Conservation (phyloP, 148 eudicot species). For the Tetragonia tetragonoides region DNA sequence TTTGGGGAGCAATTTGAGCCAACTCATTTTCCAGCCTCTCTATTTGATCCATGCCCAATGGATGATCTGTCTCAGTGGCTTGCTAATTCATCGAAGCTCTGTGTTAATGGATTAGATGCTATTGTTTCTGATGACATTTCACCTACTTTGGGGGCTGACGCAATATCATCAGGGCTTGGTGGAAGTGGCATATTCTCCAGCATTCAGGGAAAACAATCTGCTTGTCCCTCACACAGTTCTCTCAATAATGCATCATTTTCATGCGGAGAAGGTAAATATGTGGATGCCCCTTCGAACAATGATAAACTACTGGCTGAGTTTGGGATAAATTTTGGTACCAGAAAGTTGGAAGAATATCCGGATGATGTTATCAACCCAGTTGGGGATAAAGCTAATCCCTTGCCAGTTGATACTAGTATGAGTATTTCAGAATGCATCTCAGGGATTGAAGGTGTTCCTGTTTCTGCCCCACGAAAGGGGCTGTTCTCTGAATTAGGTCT, state of each 20-base stretch:
- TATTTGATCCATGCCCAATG: conserved; percentile 20
- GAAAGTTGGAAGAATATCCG: conserved; percentile 20
- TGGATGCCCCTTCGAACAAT: conserved; percentile 10
- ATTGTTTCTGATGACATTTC: conserved; percentile 29
- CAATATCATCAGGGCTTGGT: conserved; percentile 15
- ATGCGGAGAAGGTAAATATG: conserved; percentile 19
- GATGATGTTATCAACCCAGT: conserved; percentile 33
- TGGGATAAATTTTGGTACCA: conserved; percentile 31
- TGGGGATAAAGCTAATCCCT: conserved; percentile 18
- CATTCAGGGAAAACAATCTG: conserved; percentile 24
- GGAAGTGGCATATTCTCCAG: conserved; percentile 13
- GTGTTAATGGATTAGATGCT: conserved; percentile 21
- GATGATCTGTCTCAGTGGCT: conserved; percentile 40
- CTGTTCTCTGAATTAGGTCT: conserved; percentile 73
- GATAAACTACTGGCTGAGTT: conserved; percentile 26
- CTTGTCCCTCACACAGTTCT: conserved; percentile 42
- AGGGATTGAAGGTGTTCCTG: conserved; percentile 25
- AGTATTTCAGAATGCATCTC: conserved; percentile 37
- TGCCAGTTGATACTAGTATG: conserved; percentile 22
- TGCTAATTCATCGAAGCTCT: conserved; percentile 32
- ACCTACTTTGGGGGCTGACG: conserved; percentile 20
- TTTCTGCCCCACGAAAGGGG: conserved; percentile 33
- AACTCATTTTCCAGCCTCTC: conserved; percentile 23
- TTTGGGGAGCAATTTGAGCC: conserved; percentile 33
- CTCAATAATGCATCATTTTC: conserved; percentile 31